These are phyloP conservation scores for Xylaria arbuscula DNA, from an alignment of 2,329 filamentous ascomycete species.

Conservation along the genomic window DNA sequence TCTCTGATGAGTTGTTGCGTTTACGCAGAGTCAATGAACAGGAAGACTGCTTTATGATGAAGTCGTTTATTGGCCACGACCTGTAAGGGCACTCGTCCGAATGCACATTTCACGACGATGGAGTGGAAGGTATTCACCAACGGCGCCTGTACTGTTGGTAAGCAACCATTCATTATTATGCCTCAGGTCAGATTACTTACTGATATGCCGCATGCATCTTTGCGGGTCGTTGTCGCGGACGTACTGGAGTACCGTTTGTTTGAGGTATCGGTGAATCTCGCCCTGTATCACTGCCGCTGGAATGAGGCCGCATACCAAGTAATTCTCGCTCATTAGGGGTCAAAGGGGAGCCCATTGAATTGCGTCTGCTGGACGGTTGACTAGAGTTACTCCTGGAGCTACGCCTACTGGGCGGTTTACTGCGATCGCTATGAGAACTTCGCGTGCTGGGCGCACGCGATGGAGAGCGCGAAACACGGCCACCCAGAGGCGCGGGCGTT, in stretches of 20 bases:
- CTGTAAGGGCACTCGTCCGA: background rate
- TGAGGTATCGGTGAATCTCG: slow-evolving; percentile 41
- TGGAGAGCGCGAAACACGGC: slow-evolving; percentile 8
- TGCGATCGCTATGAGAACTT: slow-evolving; percentile 24
- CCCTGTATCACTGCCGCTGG: slow-evolving; percentile 41
- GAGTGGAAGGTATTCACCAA: slow-evolving; percentile 37
- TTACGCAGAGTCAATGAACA: background rate
- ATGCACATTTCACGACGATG: background rate
- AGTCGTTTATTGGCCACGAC: background rate
- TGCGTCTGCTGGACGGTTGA: slow-evolving; percentile 29
- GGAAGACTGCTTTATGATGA: background rate
- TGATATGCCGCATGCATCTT: slow-evolving; percentile 45
- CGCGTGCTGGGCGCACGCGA: slow-evolving; percentile 20
- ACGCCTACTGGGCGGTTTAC: slow-evolving; percentile 34
- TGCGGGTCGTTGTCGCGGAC: slow-evolving; percentile 42
- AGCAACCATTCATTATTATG: slow-evolving; percentile 31
- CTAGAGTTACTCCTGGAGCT: slow-evolving; percentile 32
- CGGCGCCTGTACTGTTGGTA: slow-evolving; percentile 42
- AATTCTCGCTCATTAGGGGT: slow-evolving; percentile 48
- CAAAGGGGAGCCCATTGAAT: slow-evolving; percentile 44
- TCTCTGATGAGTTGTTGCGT: background rate
- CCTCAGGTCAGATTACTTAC: slow-evolving; percentile 39
- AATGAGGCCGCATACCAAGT: slow-evolving; percentile 45
- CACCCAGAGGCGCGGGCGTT: slow-evolving; percentile 25
- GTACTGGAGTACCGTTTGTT: slow-evolving; percentile 34